Evolutionary conservation across 345 rosid species (phyloP).

Genomic region (Bruguiera sexangula): DNA sequence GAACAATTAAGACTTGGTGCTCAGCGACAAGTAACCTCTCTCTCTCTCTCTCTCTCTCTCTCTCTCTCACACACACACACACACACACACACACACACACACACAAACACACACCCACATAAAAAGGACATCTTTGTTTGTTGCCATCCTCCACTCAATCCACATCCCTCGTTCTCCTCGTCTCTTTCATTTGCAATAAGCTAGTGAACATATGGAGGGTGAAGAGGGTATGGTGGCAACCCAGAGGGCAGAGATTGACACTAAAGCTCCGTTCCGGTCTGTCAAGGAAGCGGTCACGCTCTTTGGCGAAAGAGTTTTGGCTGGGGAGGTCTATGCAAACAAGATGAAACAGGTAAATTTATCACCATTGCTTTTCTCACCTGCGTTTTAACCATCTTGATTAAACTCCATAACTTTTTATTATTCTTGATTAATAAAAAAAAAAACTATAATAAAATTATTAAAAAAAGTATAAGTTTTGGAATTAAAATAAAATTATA

Average conservation of each 20-base stretch:
- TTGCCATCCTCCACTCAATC: constrained; percentile 2
- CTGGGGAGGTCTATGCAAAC: constrained; percentile 52
- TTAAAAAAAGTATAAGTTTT: too few species aligned
- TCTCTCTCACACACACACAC: constrained; percentile 1
- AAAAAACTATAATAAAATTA: too few species aligned
- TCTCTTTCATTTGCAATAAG: constrained; percentile 5
- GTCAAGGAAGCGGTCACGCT: constrained; percentile 77
- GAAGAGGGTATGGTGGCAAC: constrained; percentile 20
- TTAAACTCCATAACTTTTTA: neutral
- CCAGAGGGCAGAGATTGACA: constrained; percentile 72
- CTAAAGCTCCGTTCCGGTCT: constrained; percentile 64
- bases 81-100: neutral
- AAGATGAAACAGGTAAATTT: constrained; percentile 51
- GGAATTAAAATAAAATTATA: too few species aligned
- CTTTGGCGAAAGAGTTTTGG: constrained; percentile 74
- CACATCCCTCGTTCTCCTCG: neutral
- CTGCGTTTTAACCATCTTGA: too few species aligned
- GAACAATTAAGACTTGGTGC: constrained; percentile 4
- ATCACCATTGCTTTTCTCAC: neutral
- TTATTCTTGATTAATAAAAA: neutral
- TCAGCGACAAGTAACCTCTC: constrained; percentile 8
- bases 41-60: neutral
- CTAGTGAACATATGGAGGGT: constrained; percentile 21
- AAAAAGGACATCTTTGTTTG: constrained; percentile 12
- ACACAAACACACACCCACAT: neutral